Evolutionary conservation across 345 rosid species (phyloP).

Genomic region (Brassica nigra): DNA sequence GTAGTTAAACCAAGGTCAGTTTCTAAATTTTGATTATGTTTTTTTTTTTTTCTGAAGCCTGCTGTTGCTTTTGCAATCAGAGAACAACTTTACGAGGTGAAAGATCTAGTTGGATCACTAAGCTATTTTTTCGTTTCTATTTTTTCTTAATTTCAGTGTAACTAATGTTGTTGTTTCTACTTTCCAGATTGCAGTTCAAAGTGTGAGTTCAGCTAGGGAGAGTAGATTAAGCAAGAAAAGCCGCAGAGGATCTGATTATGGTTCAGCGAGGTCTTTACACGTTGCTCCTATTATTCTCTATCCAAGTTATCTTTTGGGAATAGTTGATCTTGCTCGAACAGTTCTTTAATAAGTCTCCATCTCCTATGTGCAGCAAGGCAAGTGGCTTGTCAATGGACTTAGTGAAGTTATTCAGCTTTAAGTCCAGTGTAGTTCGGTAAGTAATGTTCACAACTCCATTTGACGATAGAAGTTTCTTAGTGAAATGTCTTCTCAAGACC

Average conservation of each 20-base stretch:
- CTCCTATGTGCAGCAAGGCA: conserved; percentile 57
- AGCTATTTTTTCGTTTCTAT: neutral
- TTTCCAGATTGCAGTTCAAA: conserved; percentile 78
- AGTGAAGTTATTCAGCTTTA: conserved; percentile 85
- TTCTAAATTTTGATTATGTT: conserved; percentile 2
- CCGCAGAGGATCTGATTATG: conserved; percentile 74
- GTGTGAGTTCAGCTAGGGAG: conserved; percentile 87
- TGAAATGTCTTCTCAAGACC: neutral
- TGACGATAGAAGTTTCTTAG: conserved; percentile 1
- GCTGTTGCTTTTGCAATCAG: conserved; percentile 95
- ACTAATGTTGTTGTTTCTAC: conserved; percentile 4
- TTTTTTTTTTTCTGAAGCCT: conserved; percentile 56
- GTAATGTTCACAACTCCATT: conserved; percentile 27
- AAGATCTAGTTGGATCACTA: conserved; percentile 2
- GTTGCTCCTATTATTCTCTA: neutral
- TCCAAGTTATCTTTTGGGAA: conserved; percentile 3
- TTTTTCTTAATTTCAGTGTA: neutral
- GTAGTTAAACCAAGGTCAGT: neutral
- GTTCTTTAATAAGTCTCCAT: neutral
- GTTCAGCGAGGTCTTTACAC: conserved; percentile 59
- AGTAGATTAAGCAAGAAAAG: conserved; percentile 84
- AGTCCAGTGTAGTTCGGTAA: conserved; percentile 79
- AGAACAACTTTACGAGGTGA: conserved; percentile 94
- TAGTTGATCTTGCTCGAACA: conserved; percentile 3
- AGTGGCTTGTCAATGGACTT: conserved; percentile 75